Evolutionary conservation across 495 filamentous ascomycete species (phyloP).

Genomic region (Tricharina praecox): DNA sequence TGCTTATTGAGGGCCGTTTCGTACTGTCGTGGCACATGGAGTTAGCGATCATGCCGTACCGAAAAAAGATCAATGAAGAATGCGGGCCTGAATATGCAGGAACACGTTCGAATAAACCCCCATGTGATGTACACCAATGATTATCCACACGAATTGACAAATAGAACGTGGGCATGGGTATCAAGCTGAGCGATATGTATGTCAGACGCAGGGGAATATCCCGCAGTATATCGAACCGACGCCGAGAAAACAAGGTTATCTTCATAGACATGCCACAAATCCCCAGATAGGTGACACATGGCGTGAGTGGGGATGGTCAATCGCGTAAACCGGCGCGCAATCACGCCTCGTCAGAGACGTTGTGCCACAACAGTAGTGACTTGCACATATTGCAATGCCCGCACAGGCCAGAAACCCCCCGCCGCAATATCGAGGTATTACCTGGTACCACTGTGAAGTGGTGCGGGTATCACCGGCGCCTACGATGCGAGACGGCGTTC

Average conservation of each 20-base stretch:
- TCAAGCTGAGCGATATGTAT: constrained; percentile 1
- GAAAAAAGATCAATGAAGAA: too few relatives aligned
- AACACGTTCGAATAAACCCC: not conserved
- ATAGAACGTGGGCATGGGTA: too few relatives aligned
- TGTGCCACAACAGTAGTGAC: too few relatives aligned
- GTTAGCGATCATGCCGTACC: constrained; percentile 11
- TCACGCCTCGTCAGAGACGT: too few relatives aligned
- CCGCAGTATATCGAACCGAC: not conserved
- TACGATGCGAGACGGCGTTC: constrained; percentile 5
- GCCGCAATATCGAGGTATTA: too few relatives aligned
- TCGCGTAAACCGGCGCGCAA: too few relatives aligned
- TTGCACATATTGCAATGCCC: too few relatives aligned
- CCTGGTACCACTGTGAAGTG: not conserved
- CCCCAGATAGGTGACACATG: too few relatives aligned
- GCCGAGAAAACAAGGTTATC: too few relatives aligned
- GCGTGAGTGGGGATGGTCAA: too few relatives aligned
- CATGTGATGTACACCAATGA: not conserved
- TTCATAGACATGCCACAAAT: too few relatives aligned
- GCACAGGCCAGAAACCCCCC: too few relatives aligned
- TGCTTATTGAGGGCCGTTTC: constrained; percentile 77
- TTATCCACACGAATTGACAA: not conserved
- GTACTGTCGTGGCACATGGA: constrained; percentile 45
- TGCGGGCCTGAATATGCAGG: not conserved
- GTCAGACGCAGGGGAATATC: constrained; percentile 1
- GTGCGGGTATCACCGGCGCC: constrained; percentile 5